Percentiles rank a stretch among this genome's conserved stretches.
Evolutionary conservation across 345 rosid species (phyloP).

Genomic region (Turnera subulata): DNA sequence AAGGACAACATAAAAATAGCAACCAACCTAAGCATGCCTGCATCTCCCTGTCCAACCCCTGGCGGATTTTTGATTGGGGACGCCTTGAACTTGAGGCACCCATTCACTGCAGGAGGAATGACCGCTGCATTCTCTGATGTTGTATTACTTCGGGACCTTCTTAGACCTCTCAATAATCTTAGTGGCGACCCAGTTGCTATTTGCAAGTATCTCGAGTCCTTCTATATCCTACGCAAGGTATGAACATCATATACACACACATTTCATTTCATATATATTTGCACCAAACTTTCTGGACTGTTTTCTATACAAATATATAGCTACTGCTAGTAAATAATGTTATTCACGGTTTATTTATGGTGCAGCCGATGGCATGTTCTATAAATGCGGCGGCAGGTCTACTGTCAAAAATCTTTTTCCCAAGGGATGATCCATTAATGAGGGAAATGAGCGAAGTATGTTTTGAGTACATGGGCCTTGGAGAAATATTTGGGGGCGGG

Average conservation of each 20-base stretch:
- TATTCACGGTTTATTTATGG: no score
- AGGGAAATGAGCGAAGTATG: constrained; percentile 50
- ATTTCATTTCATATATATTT: no score
- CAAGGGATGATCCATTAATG: constrained; percentile 43
- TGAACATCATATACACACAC: no score
- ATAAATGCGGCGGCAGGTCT: constrained; percentile 49
- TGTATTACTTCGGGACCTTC: constrained; percentile 43
- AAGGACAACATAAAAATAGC: constrained; percentile 47
- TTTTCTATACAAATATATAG: neutral
- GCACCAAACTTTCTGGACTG: no score
- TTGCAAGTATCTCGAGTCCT: constrained; percentile 33
- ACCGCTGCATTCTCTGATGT: constrained; percentile 54
- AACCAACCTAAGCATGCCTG: constrained; percentile 64
- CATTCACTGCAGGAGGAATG: constrained; percentile 65
- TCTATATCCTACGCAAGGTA: neutral
- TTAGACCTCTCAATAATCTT: constrained; percentile 39
- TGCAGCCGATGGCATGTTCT: constrained; percentile 42
- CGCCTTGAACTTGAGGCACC: constrained; percentile 62
- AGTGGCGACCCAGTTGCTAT: constrained; percentile 37
- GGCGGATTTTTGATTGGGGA: constrained; percentile 50
- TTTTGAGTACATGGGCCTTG: constrained; percentile 46
- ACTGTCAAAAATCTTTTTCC: constrained; percentile 42
- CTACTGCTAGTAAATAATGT: neutral
- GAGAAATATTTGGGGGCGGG: constrained; percentile 39
- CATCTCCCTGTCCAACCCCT: constrained; percentile 48